These are phyloP conservation scores for Neoboletus subvelutipes DNA, from an alignment of 768 basidiomycete species.

Conservation along the genomic window DNA sequence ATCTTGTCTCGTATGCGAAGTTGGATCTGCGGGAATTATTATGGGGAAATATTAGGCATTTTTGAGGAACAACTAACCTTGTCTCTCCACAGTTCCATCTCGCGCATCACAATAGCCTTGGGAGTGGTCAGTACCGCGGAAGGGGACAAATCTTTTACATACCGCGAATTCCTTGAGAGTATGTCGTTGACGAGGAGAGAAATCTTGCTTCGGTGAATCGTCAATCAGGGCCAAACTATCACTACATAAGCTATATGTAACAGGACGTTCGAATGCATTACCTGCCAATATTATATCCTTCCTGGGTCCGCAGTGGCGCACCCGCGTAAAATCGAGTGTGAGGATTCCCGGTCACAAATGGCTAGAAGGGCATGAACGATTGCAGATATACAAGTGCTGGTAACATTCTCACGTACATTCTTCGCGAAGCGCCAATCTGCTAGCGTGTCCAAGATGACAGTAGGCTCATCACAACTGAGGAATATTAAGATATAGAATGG, in stretches of 20 bases:
- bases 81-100: slow-evolving; percentile 94
- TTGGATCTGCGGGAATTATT: slow-evolving; percentile 59
- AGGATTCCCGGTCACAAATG: slow-evolving; percentile 64
- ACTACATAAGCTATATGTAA: slow-evolving; percentile 2
- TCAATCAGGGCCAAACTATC: slow-evolving; percentile 79
- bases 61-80: slow-evolving; percentile 49
- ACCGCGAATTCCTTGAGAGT: slow-evolving; percentile 92
- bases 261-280: slow-evolving; percentile 34
- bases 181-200: slow-evolving; percentile 85
- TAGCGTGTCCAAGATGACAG: slow-evolving; percentile 75
- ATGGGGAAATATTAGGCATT: not conserved
- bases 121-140: slow-evolving; percentile 5
- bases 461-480: slow-evolving; percentile 77
- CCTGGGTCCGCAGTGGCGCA: slow-evolving; percentile 83
- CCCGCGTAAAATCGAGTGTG: slow-evolving; percentile 88
- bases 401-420: slow-evolving; percentile 53
- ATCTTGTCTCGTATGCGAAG: slow-evolving; percentile 87
- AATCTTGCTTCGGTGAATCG: slow-evolving; percentile 78
- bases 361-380: slow-evolving; percentile 41
- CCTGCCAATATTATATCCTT: slow-evolving; percentile 89
- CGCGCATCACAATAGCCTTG: slow-evolving; percentile 84
- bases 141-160: slow-evolving; percentile 12
- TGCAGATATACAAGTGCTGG: not conserved
- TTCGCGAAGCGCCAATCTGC: slow-evolving; percentile 87
- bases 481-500: not conserved